These are phyloP conservation scores for Colletotrichum musicola DNA, from an alignment of 2,329 filamentous ascomycete genomes.

Conservation along the genomic window DNA sequence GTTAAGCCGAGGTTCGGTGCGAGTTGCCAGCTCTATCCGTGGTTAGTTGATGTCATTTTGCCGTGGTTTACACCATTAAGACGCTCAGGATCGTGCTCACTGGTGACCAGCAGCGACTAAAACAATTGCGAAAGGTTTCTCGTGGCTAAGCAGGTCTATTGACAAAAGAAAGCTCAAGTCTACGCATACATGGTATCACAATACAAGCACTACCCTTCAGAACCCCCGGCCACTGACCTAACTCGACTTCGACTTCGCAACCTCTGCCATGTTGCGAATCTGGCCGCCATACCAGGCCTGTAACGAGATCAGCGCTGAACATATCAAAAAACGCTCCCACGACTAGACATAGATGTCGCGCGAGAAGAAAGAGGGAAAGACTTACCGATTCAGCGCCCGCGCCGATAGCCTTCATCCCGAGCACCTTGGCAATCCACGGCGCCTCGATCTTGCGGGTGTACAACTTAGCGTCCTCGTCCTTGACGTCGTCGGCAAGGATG, in stretches of 20 bases:
- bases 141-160: not conserved
- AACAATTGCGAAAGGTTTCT: no score
- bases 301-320: not conserved
- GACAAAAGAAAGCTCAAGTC: not conserved
- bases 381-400: slow-evolving; percentile 43
- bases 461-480: slow-evolving; percentile 50
- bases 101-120: no score
- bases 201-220: no score
- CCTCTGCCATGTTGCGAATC: slow-evolving; percentile 30
- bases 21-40: no score
- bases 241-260: not conserved
- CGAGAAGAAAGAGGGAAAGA: not conserved
- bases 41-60: no score
- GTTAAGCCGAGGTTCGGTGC: no score
- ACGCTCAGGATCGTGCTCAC: no score
- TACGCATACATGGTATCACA: not conserved
- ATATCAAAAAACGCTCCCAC: no score
- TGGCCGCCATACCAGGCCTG: slow-evolving; percentile 29
- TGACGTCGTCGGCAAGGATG: slow-evolving; percentile 51
- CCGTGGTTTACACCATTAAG: no score
- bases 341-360: not conserved
- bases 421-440: slow-evolving; percentile 42
- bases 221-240: not conserved
- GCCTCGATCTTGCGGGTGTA: slow-evolving; percentile 44
- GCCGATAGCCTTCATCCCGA: slow-evolving; percentile 42